These are phyloP conservation scores for Inga laurina DNA, from an alignment of 306 rosid species.

Conservation along the genomic window DNA sequence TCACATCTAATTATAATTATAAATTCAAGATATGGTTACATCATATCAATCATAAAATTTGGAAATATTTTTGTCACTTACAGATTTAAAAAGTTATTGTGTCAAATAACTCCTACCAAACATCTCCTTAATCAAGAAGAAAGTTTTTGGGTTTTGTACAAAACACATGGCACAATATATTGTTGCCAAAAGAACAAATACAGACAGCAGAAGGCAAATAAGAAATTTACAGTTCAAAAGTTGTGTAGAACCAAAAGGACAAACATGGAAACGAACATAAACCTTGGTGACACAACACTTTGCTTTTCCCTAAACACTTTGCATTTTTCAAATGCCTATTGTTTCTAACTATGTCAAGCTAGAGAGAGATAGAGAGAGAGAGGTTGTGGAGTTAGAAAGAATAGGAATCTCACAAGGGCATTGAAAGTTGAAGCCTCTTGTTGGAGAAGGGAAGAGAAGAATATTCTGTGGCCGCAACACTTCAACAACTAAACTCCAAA, in stretches of 20 bases:
- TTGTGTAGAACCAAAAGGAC: constrained; percentile 43
- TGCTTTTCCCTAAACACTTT: constrained; percentile 66
- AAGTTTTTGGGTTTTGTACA: background rate
- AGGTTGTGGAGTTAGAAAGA: constrained; percentile 34
- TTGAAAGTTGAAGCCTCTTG: constrained; percentile 84
- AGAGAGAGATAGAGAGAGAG: constrained; percentile 28
- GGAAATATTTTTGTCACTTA: background rate
- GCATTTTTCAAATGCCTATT: constrained; percentile 36
- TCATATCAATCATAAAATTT: background rate
- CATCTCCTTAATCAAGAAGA: background rate
- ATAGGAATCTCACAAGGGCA: constrained; percentile 66
- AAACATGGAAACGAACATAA: constrained; percentile 59
- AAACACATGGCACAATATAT: constrained; percentile 6
- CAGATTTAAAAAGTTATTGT: background rate
- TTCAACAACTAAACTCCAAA: constrained; percentile 90
- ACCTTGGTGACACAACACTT: constrained; percentile 76
- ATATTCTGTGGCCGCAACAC: constrained; percentile 77
- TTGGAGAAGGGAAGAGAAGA: constrained; percentile 67
- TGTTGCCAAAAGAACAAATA: background rate
- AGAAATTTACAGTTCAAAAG: constrained; percentile 18
- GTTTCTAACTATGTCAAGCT: constrained; percentile 29
- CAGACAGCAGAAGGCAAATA: background rate
- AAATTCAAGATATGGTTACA: background rate
- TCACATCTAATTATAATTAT: background rate
- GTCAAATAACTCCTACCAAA: background rate